phyloP scores from a whole-genome alignment of 768 basidiomycete species.

The Artomyces pyxidatus region DNA sequence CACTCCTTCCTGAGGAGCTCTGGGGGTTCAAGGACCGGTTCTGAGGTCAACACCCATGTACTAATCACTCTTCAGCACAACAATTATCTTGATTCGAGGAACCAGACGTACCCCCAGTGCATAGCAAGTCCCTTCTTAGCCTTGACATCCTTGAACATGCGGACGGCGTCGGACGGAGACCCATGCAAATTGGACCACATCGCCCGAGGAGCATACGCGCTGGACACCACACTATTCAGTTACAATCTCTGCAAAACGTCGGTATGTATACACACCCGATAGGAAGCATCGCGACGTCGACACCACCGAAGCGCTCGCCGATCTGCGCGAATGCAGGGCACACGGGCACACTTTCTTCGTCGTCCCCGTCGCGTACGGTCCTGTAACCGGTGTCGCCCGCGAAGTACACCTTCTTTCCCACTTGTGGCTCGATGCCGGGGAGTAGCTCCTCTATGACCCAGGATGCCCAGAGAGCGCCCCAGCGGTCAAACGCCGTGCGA shows the following conservation, averaged over 20 bases:
- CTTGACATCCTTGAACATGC: slow-evolving; percentile 54
- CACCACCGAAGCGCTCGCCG: slow-evolving; percentile 50
- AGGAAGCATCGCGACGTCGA: slow-evolving; percentile 65
- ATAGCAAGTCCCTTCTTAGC: slow-evolving; percentile 57
- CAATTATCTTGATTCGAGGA: neutral
- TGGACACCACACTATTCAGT: slow-evolving; percentile 24
- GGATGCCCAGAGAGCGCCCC: slow-evolving; percentile 54
- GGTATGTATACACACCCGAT: slow-evolving; percentile 41
- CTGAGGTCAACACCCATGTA: slow-evolving; percentile 45
- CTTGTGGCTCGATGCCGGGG: slow-evolving; percentile 21
- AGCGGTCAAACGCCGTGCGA: slow-evolving; percentile 40
- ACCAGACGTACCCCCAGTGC: slow-evolving; percentile 53
- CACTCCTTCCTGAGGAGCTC: slow-evolving; percentile 43
- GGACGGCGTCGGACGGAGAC: slow-evolving; percentile 60
- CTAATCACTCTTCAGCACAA: slow-evolving; percentile 19
- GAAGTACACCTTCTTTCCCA: slow-evolving; percentile 49
- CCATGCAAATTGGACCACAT: slow-evolving; percentile 57
- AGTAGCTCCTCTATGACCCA: slow-evolving; percentile 53
- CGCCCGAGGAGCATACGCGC: slow-evolving; percentile 50
- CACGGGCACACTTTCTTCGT: slow-evolving; percentile 42
- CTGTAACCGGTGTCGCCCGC: slow-evolving; percentile 66
- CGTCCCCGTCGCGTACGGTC: slow-evolving; percentile 35
- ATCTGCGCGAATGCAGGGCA: slow-evolving; percentile 74
- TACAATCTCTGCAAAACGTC: neutral
- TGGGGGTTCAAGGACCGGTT: slow-evolving; percentile 56